Evolutionary conservation across 2,329 filamentous ascomycete species (phyloP).

Genomic region (Cytospora chrysosperma): DNA sequence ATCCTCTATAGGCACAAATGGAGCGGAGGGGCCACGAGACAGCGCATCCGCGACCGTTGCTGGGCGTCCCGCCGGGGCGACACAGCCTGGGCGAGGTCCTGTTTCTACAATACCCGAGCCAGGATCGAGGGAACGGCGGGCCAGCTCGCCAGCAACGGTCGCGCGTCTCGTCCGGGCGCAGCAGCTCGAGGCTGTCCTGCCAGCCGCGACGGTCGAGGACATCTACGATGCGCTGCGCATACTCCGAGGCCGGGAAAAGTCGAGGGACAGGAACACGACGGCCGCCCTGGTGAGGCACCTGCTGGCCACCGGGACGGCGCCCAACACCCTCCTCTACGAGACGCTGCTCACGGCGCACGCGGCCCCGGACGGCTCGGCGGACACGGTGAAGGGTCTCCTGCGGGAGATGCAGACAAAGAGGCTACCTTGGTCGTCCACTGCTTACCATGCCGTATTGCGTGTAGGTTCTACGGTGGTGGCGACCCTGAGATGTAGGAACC

Average conservation of each 20-base stretch:
- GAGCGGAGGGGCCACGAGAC: not conserved
- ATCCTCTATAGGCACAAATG: not conserved
- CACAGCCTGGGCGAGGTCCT: not conserved
- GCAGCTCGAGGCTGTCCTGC: conserved; percentile 27
- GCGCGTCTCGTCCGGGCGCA: conserved; percentile 25
- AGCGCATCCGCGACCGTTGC: not conserved
- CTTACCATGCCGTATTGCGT: conserved; percentile 72
- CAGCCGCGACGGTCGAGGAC: conserved; percentile 33
- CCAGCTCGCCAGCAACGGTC: not conserved
- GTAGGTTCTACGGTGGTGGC: conserved; percentile 38
- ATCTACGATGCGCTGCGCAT: conserved; percentile 50
- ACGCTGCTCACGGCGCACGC: conserved; percentile 72
- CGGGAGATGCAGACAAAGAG: conserved; percentile 66
- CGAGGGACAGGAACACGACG: conserved; percentile 17
- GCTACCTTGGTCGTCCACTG: conserved; percentile 61
- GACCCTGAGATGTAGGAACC: not conserved
- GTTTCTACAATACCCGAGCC: not conserved
- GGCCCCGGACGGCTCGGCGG: conserved; percentile 65
- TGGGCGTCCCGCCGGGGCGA: not conserved
- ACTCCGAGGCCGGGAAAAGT: conserved; percentile 36
- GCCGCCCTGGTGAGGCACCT: conserved; percentile 54
- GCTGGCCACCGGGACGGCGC: conserved; percentile 51
- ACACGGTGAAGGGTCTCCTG: conserved; percentile 61
- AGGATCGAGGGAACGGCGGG: not conserved
- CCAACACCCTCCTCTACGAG: conserved; percentile 65